Base-by-base conservation (phyloP, 2,329 filamentous ascomycete species). In the Paramyrothecium roridum region DNA sequence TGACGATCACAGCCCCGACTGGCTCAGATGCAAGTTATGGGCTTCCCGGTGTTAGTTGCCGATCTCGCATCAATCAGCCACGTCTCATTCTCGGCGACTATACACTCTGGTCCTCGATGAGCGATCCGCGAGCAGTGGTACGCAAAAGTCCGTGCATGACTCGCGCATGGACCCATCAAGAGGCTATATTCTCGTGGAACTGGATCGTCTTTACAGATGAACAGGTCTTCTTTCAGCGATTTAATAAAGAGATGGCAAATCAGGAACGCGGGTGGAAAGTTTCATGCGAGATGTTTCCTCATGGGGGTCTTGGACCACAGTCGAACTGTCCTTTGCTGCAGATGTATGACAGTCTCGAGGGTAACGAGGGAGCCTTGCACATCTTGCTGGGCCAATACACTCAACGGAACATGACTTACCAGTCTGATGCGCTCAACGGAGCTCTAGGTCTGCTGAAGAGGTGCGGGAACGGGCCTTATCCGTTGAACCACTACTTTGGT, bases 191-290 rank as follows among this genome's bases (percentile, higher is more conserved):
- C 8, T 55, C 53, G 2, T 50, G 46, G 50, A 53, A 55, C 37
- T 57, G 56, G 56, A 43, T 57, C 22, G 56, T 53, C 7, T 57
- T 57, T 23, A 57, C 56, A 21, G 56, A 57, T 22, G 56, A 57
- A 30, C 56, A 57, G 21, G 56, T 57, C 20, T 57, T 53, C 23
- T 57, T 57, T 30, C 56, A 57, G 26, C 34, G 48, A 17, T 54
- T 50, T 16, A 57, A 55, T 37, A 57, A 49, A 17, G 53, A 57
- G n/a, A 52, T 53, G 56, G 56, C 50, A 26, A 55, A 48, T 21
- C 1, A 55, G 40, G 56, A 55, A 22, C 56, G 56, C 13, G 51
- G 56, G 53, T 57, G 56, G 56, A 52, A 50, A n/a, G 46, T 49
- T 6, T 57, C 53, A 3, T 52, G 21, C 17, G 56, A 57, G 34